phyloP scores from a whole-genome alignment of 768 basidiomycete species.

The Leccinum disarticulatum region DNA sequence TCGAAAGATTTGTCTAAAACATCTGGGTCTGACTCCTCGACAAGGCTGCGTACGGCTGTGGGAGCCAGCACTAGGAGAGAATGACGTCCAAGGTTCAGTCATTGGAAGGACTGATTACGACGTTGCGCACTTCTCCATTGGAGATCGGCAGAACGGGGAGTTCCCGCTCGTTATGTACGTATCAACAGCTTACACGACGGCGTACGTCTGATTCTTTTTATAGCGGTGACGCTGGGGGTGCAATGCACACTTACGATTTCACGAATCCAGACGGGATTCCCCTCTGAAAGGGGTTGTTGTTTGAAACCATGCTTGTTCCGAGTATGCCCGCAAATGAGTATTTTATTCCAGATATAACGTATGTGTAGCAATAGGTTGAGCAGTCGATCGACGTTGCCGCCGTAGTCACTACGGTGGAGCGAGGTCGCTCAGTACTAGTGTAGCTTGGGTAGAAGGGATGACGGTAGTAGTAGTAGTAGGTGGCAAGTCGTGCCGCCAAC shows the following conservation, averaged over 20 bases:
- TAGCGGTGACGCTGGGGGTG: constrained; percentile 52
- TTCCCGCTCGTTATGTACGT: constrained; percentile 63
- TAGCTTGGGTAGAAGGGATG: neutral
- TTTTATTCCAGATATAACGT: constrained; percentile 1
- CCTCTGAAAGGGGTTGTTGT: constrained; percentile 11
- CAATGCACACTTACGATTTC: constrained; percentile 45
- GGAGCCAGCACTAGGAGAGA: constrained; percentile 50
- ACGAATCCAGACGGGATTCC: constrained; percentile 21
- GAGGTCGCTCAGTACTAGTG: neutral
- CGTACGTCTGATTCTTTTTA: constrained; percentile 21
- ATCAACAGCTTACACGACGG: neutral
- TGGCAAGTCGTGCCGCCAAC: neutral
- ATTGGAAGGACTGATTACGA: constrained; percentile 57
- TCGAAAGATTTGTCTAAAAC: neutral
- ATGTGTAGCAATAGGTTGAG: neutral
- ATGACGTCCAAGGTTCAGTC: constrained; percentile 44
- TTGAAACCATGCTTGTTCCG: neutral
- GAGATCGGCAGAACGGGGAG: constrained; percentile 52
- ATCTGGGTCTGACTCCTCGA: constrained; percentile 6
- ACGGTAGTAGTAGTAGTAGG: neutral
- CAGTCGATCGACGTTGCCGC: neutral
- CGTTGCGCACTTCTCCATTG: constrained; percentile 57
- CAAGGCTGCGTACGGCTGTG: constrained; percentile 71
- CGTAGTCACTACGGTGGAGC: neutral
- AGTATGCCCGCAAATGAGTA: constrained; percentile 12